Conservation (phyloP, 106 monocot species). For the Triglochin maritima region DNA sequence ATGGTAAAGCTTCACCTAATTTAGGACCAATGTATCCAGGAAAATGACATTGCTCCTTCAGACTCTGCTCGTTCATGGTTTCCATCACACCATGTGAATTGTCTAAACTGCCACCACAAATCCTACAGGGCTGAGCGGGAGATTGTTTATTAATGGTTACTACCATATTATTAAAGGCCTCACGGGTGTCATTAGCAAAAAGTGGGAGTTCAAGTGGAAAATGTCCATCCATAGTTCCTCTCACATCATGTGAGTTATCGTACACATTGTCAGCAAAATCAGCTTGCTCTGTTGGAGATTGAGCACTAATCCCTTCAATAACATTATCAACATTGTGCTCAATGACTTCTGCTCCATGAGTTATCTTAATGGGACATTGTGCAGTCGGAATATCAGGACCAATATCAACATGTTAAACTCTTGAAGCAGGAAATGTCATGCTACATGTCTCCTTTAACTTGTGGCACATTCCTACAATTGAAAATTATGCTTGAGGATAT, state of each 20-base stretch:
- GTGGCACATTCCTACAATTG: slow-evolving; percentile 32
- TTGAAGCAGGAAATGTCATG: slow-evolving; percentile 23
- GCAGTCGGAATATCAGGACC: background rate
- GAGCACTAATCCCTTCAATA: background rate
- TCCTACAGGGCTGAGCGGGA: background rate
- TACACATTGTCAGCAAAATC: background rate
- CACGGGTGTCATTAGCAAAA: background rate
- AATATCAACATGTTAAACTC: background rate
- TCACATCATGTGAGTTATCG: background rate
- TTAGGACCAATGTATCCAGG: slow-evolving; percentile 1
- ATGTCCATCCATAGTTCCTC: background rate
- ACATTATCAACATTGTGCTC: background rate
- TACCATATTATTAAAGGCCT: background rate
- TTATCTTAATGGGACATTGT: background rate
- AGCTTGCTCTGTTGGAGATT: background rate
- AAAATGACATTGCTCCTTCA: slow-evolving; percentile 24
- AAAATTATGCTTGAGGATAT: background rate
- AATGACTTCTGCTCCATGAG: background rate
- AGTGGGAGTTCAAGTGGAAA: background rate
- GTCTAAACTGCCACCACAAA: background rate
- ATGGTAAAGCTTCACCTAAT: slow-evolving; percentile 9
- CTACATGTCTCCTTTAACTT: slow-evolving; percentile 24
- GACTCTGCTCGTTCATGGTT: background rate
- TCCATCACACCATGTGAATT: slow-evolving; percentile 8
- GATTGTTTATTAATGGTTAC: background rate